Percentiles rank a stretch among this genome's conserved stretches.
Conservation (phyloP, 108 stramenopile genomes). For the Parmales sp. region DNA sequence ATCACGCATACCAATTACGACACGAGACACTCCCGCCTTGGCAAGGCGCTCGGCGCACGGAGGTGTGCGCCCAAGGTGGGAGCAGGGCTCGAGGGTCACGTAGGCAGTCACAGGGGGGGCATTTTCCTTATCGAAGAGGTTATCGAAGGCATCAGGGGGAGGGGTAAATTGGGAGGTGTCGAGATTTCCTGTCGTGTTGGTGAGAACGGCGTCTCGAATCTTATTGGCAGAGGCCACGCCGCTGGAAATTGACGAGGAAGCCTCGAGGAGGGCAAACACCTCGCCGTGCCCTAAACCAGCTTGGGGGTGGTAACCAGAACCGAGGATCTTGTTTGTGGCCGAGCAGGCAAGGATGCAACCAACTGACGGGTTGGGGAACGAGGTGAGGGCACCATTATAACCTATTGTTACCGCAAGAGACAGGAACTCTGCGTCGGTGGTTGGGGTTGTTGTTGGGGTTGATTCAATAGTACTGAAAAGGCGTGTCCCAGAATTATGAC, state of each 20-base stretch:
- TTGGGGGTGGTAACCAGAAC: constrained; percentile 69
- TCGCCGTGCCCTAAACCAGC: constrained; percentile 82
- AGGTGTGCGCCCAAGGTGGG: constrained; percentile 71
- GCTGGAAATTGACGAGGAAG: constrained; percentile 46
- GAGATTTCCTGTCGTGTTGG: not conserved
- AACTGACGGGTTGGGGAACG: constrained; percentile 75
- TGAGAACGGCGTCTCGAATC: constrained; percentile 26
- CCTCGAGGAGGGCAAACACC: constrained; percentile 70
- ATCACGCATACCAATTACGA: constrained; percentile 72
- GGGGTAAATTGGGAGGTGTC: not conserved
- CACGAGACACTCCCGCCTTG: constrained; percentile 53
- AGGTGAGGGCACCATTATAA: not conserved
- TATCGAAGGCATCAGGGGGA: not conserved
- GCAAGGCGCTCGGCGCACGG: constrained; percentile 63
- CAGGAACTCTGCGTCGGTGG: not conserved
- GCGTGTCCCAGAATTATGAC: too few relatives aligned
- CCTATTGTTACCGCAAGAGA: not conserved
- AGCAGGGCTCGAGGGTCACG: constrained; percentile 83
- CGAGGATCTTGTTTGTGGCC: constrained; percentile 31
- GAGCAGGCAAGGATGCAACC: constrained; percentile 65
- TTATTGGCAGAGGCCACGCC: constrained; percentile 48
- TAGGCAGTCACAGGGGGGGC: constrained; percentile 57
- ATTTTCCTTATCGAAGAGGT: not conserved
- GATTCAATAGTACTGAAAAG: too few relatives aligned
- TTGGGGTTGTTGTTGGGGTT: too few relatives aligned